phyloP scores from a whole-genome alignment of 139 green algal species.

The Chlamydomonas applanata region DNA sequence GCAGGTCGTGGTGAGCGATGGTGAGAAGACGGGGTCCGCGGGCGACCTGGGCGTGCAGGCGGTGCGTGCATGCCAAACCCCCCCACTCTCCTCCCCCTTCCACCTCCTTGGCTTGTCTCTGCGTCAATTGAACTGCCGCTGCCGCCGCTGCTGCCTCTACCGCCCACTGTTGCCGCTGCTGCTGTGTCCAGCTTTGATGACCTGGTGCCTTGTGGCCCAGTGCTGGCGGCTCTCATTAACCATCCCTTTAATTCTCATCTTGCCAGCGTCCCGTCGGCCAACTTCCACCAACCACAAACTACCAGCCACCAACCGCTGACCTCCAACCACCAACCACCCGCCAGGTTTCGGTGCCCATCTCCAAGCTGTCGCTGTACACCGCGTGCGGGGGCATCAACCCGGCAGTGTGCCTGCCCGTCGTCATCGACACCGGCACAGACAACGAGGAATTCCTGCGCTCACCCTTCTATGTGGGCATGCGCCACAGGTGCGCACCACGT shows the following conservation, averaged over 20 bases:
- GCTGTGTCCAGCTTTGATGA: background rate
- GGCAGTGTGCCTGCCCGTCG: constrained; percentile 73
- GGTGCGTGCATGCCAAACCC: too few relatives aligned
- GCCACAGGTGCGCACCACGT: constrained; percentile 32
- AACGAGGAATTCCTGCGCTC: constrained; percentile 64
- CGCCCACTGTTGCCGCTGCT: too few relatives aligned
- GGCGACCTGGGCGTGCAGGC: constrained; percentile 80
- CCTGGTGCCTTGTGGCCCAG: background rate
- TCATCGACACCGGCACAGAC: constrained; percentile 71
- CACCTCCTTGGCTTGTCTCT: too few relatives aligned
- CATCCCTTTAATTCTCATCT: too few relatives aligned
- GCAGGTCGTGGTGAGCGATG: constrained; percentile 71
- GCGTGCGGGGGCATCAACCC: constrained; percentile 77
- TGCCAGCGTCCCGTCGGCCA: too few relatives aligned
- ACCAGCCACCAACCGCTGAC: too few relatives aligned
- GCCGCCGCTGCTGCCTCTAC: too few relatives aligned
- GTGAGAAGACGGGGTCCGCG: constrained; percentile 64
- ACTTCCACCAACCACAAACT: too few relatives aligned
- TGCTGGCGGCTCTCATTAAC: too few relatives aligned
- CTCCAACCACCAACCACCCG: too few relatives aligned
- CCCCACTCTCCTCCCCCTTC: too few relatives aligned
- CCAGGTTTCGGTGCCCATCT: constrained; percentile 21
- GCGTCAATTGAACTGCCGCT: too few relatives aligned
- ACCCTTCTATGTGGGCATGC: constrained; percentile 62
- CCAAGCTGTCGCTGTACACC: constrained; percentile 62